These are phyloP conservation scores for Phlyctochytrium arcticum DNA, from an alignment of 192 early-diverging fungal genomes.

Conservation along the genomic window DNA sequence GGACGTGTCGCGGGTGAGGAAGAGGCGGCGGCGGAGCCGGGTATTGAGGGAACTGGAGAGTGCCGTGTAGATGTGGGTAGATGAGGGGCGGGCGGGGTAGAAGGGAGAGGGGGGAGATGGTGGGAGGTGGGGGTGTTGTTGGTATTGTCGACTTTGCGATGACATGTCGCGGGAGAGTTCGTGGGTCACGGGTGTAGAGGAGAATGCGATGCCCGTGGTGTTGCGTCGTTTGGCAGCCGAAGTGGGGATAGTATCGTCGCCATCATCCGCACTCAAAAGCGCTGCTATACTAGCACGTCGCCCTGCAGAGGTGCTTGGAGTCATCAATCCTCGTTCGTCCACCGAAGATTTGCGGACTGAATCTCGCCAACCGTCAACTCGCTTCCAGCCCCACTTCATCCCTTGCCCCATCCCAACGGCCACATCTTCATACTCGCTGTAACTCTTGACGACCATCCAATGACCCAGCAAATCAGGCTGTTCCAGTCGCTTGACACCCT, in stretches of 20 bases:
- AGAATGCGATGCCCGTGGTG: not conserved
- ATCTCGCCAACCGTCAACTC: slow-evolving; percentile 14
- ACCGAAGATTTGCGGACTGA: too few species aligned
- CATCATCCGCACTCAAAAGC: too few species aligned
- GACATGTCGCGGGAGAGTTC: too few species aligned
- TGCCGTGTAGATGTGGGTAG: slow-evolving; percentile 16
- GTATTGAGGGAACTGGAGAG: not conserved
- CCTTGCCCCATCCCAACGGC: slow-evolving; percentile 35
- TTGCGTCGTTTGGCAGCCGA: not conserved
- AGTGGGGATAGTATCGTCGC: not conserved
- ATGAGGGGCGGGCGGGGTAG: not conserved
- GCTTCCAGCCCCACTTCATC: slow-evolving; percentile 33
- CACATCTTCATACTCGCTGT: slow-evolving; percentile 46
- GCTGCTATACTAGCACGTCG: too few species aligned
- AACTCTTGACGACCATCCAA: slow-evolving; percentile 43
- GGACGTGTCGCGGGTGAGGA: slow-evolving; percentile 72
- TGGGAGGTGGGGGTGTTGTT: not conserved
- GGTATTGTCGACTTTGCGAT: not conserved
- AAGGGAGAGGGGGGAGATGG: not conserved
- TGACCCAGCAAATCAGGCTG: slow-evolving; percentile 35
- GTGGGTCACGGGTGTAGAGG: not conserved
- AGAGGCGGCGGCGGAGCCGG: slow-evolving; percentile 51
- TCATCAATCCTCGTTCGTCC: too few species aligned
- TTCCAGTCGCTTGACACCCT: slow-evolving; percentile 21
- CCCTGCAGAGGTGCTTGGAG: not conserved